Conservation (phyloP, 2,329 filamentous ascomycete genomes). For the Huntiella abstrusa region DNA sequence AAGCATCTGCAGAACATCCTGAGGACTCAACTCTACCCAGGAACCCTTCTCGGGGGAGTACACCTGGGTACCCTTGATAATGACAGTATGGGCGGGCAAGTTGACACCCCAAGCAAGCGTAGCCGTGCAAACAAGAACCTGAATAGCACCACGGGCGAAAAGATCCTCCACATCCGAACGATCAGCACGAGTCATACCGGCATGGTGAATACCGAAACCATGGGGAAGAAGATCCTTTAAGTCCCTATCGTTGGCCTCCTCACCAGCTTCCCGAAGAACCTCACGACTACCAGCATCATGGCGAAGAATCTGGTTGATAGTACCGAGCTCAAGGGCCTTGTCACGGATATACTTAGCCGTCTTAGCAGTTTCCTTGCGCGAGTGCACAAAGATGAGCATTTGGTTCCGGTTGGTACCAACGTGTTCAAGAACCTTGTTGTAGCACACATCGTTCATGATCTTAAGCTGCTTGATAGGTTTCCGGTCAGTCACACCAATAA, state of each 20-base stretch:
- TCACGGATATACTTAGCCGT: constrained; percentile 91
- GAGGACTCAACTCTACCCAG: constrained; percentile 93
- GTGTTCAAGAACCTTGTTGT: constrained; percentile 92
- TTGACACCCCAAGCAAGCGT: constrained; percentile 99
- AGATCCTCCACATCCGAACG: constrained; percentile 88
- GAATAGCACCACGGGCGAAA: constrained; percentile 76
- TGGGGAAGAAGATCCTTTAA: constrained; percentile 90
- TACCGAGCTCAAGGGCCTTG: constrained; percentile 91
- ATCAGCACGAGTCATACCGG: constrained; percentile 90
- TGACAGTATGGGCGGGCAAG: constrained; percentile 88
- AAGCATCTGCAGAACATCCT: constrained; percentile 97
- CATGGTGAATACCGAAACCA: constrained; percentile 95
- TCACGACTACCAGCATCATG: constrained; percentile 84
- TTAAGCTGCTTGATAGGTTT: constrained; percentile 98
- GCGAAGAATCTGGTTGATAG: constrained; percentile 85
- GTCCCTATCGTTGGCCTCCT: constrained; percentile 64
- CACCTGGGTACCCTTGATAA: constrained; percentile 96
- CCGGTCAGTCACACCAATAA: constrained; percentile 91
- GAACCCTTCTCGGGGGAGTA: constrained; percentile 97
- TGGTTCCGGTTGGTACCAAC: constrained; percentile 86
- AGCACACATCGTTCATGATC: constrained; percentile 98
- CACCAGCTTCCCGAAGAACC: constrained; percentile 68
- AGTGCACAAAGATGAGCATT: constrained; percentile 98
- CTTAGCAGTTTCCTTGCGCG: constrained; percentile 93
- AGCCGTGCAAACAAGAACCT: constrained; percentile 90